phyloP scores from a whole-genome alignment of 306 rosid genomes.

The Dryas drummondii region DNA sequence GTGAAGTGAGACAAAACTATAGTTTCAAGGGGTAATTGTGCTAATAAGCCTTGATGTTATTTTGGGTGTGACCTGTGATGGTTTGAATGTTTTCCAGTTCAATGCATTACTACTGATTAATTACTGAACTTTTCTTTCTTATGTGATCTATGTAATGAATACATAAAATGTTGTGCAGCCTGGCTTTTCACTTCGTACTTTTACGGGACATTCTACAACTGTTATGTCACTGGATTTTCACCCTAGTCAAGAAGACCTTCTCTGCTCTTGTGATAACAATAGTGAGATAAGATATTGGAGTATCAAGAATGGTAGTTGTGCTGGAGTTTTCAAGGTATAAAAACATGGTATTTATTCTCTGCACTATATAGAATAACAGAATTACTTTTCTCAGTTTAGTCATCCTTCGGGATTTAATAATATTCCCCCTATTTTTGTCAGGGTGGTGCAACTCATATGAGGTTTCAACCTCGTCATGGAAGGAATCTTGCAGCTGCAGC shows the following conservation, averaged over 20 bases:
- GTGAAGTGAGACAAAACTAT: too few species aligned
- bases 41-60: background rate
- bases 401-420: conserved; percentile 11
- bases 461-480: conserved; percentile 80
- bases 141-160: conserved; percentile 22
- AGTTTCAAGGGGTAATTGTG: too few species aligned
- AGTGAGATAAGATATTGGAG: conserved; percentile 85
- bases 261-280: conserved; percentile 67
- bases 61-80: background rate
- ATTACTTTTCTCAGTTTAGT: background rate
- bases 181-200: conserved; percentile 60
- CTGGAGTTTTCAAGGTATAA: conserved; percentile 64
- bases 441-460: conserved; percentile 74
- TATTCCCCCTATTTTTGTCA: conserved; percentile 30
- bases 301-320: conserved; percentile 63
- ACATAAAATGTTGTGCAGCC: conserved; percentile 53
- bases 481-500: conserved; percentile 68
- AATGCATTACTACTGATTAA: background rate
- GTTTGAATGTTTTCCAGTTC: background rate
- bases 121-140: background rate
- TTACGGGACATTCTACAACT: conserved; percentile 61
- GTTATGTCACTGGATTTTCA: conserved; percentile 84
- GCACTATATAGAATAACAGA: conserved; percentile 10
- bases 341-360: conserved; percentile 8
- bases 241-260: conserved; percentile 67